These are phyloP conservation scores for Cordyceps javanica DNA, from an alignment of 2,329 filamentous ascomycete species.

Conservation along the genomic window DNA sequence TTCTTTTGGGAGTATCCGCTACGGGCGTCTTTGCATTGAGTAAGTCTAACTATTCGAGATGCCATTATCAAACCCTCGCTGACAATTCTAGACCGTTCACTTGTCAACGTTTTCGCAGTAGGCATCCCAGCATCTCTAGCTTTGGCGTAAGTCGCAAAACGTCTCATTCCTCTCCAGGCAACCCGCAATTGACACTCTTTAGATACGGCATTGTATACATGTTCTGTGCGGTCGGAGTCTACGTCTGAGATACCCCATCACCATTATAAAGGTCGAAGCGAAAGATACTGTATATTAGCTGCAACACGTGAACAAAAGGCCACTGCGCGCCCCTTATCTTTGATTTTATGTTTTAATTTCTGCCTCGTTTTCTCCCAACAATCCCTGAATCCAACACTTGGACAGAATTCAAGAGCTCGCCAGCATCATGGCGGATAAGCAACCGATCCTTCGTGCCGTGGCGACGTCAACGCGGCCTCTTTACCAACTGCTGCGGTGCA, in stretches of 20 bases:
- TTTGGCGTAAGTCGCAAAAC: constrained; percentile 64
- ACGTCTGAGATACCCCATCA: constrained; percentile 68
- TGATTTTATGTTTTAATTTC: constrained; percentile 16
- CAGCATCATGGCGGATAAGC: constrained; percentile 26
- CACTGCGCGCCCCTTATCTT: constrained; percentile 22
- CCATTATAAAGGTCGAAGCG: constrained; percentile 24
- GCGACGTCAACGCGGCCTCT: constrained; percentile 73
- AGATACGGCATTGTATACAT: constrained; percentile 95
- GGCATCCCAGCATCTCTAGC: constrained; percentile 83
- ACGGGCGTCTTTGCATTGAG: constrained; percentile 81
- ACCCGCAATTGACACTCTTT: constrained; percentile 17
- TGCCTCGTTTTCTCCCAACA: constrained; percentile 14
- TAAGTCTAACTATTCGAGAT: constrained; percentile 38
- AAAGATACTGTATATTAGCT: constrained; percentile 32
- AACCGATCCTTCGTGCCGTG: constrained; percentile 65
- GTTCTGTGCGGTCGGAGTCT: constrained; percentile 98
- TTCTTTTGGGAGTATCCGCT: constrained; percentile 65
- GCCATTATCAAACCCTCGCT: not conserved
- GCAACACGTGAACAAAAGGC: constrained; percentile 27
- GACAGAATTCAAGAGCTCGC: constrained; percentile 12
- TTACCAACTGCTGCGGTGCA: constrained; percentile 55
- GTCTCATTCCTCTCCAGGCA: constrained; percentile 1
- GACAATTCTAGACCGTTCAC: constrained; percentile 64
- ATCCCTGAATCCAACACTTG: constrained; percentile 12
- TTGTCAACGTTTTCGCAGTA: constrained; percentile 68